phyloP scores from a whole-genome alignment of 768 basidiomycete species.

The Phallus indusiatus region DNA sequence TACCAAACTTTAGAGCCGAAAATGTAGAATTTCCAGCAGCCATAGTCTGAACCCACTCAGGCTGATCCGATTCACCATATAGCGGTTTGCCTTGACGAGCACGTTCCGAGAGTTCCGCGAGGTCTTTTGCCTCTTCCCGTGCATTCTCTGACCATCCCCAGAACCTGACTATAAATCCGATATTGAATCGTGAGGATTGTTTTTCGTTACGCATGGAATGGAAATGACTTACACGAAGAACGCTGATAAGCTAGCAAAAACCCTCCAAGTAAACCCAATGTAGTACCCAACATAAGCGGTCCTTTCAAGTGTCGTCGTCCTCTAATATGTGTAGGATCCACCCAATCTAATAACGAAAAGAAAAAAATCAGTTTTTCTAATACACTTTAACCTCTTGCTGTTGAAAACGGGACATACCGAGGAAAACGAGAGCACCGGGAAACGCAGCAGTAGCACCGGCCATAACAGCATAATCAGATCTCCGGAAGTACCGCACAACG shows the following conservation, averaged over 20 bases:
- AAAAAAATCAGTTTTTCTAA: constrained; percentile 2
- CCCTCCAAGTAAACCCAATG: constrained; percentile 81
- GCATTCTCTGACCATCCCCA: constrained; percentile 93
- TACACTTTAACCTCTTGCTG: constrained; percentile 5
- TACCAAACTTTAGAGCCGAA: constrained; percentile 90
- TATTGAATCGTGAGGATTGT: neutral
- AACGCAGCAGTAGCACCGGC: constrained; percentile 71
- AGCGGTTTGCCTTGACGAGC: constrained; percentile 73
- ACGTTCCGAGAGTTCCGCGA: constrained; percentile 66
- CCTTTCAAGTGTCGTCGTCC: constrained; percentile 22
- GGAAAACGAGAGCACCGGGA: constrained; percentile 70
- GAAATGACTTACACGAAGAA: constrained; percentile 59
- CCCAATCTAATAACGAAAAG: constrained; percentile 28
- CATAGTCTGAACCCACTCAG: constrained; percentile 75
- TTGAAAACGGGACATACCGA: constrained; percentile 51
- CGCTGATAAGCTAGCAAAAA: constrained; percentile 91
- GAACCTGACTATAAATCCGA: constrained; percentile 59
- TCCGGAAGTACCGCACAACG: constrained; percentile 82
- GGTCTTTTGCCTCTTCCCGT: constrained; percentile 68
- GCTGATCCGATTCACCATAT: constrained; percentile 77
- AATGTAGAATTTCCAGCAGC: constrained; percentile 85
- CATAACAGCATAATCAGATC: constrained; percentile 82
- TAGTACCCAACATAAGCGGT: constrained; percentile 46
- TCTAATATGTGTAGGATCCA: constrained; percentile 31
- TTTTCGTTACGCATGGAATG: neutral